phyloP scores from a whole-genome alignment of 2,329 filamentous ascomycete species.

The Hymenoscyphus infarciens region DNA sequence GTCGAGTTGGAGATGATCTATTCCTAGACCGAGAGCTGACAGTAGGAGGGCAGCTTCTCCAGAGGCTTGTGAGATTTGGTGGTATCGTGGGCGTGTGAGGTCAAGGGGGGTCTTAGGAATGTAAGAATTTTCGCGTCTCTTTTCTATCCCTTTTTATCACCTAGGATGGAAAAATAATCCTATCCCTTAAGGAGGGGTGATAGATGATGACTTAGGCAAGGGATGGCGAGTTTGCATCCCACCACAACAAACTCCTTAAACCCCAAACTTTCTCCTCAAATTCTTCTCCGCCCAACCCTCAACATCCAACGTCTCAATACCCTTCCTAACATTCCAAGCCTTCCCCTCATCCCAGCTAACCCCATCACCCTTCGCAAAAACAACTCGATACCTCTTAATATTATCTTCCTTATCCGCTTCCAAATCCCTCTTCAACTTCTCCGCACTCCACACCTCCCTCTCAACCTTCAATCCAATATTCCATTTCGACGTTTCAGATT shows the following conservation, averaged over 20 bases:
- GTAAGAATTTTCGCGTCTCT: too few species aligned
- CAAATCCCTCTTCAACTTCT: constrained; percentile 45
- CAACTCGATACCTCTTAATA: constrained; percentile 57
- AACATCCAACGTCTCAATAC: constrained; percentile 44
- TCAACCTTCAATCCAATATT: constrained; percentile 38
- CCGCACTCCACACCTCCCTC: constrained; percentile 48
- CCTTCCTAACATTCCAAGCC: constrained; percentile 51
- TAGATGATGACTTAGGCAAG: too few species aligned
- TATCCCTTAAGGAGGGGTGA: too few species aligned
- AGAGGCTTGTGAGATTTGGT: too few species aligned
- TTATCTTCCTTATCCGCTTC: constrained; percentile 43
- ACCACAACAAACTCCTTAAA: neutral
- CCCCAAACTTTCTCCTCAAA: constrained; percentile 6
- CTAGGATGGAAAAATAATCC: too few species aligned
- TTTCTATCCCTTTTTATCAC: too few species aligned
- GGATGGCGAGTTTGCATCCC: too few species aligned
- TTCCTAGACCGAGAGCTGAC: too few species aligned
- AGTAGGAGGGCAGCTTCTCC: too few species aligned
- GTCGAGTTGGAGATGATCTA: too few species aligned
- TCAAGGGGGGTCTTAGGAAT: too few species aligned
- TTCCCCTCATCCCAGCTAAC: constrained; percentile 53
- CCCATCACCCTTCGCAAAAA: constrained; percentile 57
- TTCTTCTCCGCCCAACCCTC: constrained; percentile 34
- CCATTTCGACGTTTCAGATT: constrained; percentile 36
- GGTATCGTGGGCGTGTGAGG: too few species aligned